Percentiles rank a stretch among this genome's conserved stretches.
phyloP scores from a whole-genome alignment of 768 basidiomycete species.

The Suillus alpinus region DNA sequence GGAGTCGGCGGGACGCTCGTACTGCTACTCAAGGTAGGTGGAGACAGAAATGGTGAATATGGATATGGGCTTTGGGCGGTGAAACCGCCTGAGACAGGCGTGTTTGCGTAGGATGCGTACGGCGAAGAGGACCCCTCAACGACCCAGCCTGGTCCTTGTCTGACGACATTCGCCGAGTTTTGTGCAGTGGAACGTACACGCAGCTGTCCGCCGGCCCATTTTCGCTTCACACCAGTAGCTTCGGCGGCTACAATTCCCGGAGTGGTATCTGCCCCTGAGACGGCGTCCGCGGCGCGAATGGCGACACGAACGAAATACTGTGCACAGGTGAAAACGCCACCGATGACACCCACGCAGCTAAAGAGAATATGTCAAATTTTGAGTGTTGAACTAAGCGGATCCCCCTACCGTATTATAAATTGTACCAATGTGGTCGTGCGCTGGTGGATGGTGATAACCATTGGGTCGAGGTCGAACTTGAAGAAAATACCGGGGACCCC shows the following conservation, averaged over 20 bases:
- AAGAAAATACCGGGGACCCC: constrained; percentile 96
- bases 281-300: constrained; percentile 62
- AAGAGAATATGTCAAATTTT: not conserved
- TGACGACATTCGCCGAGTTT: constrained; percentile 39
- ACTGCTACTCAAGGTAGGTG: constrained; percentile 34
- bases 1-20: constrained; percentile 24
- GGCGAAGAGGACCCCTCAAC: constrained; percentile 47
- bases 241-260: constrained; percentile 65
- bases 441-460: constrained; percentile 82
- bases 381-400: constrained; percentile 1
- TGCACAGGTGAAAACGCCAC: constrained; percentile 85
- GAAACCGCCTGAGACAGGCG: constrained; percentile 32
- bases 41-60: constrained; percentile 30
- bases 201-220: constrained; percentile 67
- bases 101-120: constrained; percentile 32
- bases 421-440: constrained; percentile 81
- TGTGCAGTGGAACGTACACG: constrained; percentile 46
- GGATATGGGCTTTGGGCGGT: constrained; percentile 25
- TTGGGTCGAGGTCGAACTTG: constrained; percentile 95
- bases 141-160: constrained; percentile 60
- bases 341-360: constrained; percentile 87
- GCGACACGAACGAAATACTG: constrained; percentile 71
- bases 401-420: constrained; percentile 66
- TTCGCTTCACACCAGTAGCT: constrained; percentile 57
- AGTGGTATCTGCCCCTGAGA: constrained; percentile 49